These are phyloP conservation scores for Nannizziopsis arthrosporioides DNA, from an alignment of 2,329 filamentous ascomycete species.

Conservation along the genomic window DNA sequence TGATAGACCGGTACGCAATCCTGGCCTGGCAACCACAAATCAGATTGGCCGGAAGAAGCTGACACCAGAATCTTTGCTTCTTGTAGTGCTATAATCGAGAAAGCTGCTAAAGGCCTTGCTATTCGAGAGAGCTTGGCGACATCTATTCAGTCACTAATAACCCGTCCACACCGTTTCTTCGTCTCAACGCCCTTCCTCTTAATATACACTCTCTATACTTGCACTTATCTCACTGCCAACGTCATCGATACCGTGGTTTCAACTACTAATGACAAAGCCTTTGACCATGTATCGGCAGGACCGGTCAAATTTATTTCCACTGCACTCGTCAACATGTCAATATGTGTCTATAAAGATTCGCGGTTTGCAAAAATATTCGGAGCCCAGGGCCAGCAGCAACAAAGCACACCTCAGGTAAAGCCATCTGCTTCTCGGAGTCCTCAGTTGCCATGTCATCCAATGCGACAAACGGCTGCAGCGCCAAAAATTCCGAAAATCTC, in stretches of 20 bases:
- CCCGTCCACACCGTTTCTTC: conserved; percentile 34
- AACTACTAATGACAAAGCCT: conserved; percentile 47
- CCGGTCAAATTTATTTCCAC: conserved; percentile 71
- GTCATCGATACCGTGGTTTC: conserved; percentile 68
- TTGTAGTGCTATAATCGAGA: conserved; percentile 39
- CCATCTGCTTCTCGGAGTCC: conserved; percentile 42
- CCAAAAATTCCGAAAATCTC: conserved; percentile 53
- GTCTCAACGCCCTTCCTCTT: conserved; percentile 39
- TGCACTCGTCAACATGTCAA: conserved; percentile 66
- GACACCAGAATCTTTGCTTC: neutral
- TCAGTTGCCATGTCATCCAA: conserved; percentile 27
- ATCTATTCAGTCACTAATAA: conserved; percentile 31
- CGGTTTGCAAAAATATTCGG: conserved; percentile 76
- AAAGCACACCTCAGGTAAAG: conserved; percentile 8
- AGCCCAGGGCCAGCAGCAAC: conserved; percentile 32
- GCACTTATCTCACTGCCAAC: conserved; percentile 85
- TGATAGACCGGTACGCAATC: conserved; percentile 63
- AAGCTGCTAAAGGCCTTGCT: conserved; percentile 35
- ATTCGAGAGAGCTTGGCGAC: conserved; percentile 33
- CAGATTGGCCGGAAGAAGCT: neutral
- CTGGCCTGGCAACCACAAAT: neutral
- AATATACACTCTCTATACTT: conserved; percentile 58
- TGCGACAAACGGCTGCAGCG: conserved; percentile 14
- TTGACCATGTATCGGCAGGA: conserved; percentile 56
- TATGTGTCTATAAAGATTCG: conserved; percentile 84